Base-by-base conservation (phyloP, 1,284 basidiomycete species). In the Microbotryomycetes sp. region DNA sequence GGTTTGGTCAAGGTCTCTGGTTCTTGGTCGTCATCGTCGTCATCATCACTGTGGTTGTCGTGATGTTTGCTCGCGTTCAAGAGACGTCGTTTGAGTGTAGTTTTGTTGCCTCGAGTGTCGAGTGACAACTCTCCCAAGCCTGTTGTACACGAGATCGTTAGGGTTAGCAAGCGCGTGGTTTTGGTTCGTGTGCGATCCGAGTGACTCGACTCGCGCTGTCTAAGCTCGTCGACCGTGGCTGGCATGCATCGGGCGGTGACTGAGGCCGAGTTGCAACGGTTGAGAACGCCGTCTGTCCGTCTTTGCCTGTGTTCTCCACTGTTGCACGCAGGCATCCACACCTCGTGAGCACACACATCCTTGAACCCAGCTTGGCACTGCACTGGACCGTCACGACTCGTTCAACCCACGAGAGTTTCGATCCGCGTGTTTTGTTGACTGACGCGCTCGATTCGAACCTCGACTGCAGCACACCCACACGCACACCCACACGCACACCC, bases 41-140 rank as follows among this genome's bases (percentile, higher is more conserved):
- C 48, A 29, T 30, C 25, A 9, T 16, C 22, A 26, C 32, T 31
- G 15, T 19, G 19, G 28, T 50, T 19, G 15, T 46, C 26, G 26
- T 52, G 49, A 16, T 31, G 15, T 47, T 64, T 64, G 30, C 29
- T 54, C 12, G 69, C 69, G 23, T 64, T 68, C 16, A 60, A 59
- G 31, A 73, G 65, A 12, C 70, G 60, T 22, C 65, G 54, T 19
- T 66, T 58, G 23, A 75, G 68, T 23, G 67, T 67, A 14, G 67
- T 62, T 30, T 75, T 75, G 53, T 67, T 70, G 28, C 74, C 74
- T n/a, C 70, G 69, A 6, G 68, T 66, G 51, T 75, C 73, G 55
- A 75, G 70, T 1, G 65, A 65, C 47, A 75, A 70, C 1, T 63
- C 57, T 19, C 60, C 57, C 51, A 75, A 70, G 6, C 58, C 59